Conservation (phyloP, 139 green algal species). For the Tetradesmus lagerheimii region DNA sequence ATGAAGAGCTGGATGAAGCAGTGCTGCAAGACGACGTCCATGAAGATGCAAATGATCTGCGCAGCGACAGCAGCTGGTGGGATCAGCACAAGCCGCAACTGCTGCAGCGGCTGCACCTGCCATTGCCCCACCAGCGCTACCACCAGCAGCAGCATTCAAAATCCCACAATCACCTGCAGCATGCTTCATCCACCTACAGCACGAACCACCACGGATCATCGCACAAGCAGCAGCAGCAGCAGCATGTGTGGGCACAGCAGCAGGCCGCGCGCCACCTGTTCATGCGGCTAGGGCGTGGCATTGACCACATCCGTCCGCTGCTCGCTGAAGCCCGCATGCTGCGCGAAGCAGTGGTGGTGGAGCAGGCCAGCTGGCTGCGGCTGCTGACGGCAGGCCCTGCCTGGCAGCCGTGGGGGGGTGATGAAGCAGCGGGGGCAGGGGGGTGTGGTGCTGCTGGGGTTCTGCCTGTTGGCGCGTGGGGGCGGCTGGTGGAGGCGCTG, state of each 20-base stretch:
- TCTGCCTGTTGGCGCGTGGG: background rate
- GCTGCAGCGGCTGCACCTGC: background rate
- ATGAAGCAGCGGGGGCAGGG: background rate
- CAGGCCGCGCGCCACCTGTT: background rate
- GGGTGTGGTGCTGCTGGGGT: constrained; percentile 19
- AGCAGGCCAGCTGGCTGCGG: background rate
- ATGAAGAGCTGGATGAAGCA: background rate
- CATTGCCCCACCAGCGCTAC: background rate
- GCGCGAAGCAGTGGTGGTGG: background rate
- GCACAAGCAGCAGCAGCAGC: background rate
- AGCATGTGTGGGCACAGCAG: background rate
- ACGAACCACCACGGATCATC: background rate
- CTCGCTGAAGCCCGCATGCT: background rate
- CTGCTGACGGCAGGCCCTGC: background rate
- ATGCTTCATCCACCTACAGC: background rate
- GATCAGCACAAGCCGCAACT: constrained; percentile 12
- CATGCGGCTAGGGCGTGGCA: constrained; percentile 9
- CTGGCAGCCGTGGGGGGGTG: background rate
- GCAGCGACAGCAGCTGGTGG: background rate
- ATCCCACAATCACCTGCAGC: background rate
- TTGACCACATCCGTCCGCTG: constrained; percentile 30
- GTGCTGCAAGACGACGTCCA: background rate
- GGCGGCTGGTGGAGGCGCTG: constrained; percentile 1
- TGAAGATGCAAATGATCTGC: background rate
- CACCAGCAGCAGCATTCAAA: background rate